A percentile compares a stretch with the other conserved stretches of the same genome.
Conservation (phyloP, 306 rosid genomes). For the Cucurbita ficifolia region DNA sequence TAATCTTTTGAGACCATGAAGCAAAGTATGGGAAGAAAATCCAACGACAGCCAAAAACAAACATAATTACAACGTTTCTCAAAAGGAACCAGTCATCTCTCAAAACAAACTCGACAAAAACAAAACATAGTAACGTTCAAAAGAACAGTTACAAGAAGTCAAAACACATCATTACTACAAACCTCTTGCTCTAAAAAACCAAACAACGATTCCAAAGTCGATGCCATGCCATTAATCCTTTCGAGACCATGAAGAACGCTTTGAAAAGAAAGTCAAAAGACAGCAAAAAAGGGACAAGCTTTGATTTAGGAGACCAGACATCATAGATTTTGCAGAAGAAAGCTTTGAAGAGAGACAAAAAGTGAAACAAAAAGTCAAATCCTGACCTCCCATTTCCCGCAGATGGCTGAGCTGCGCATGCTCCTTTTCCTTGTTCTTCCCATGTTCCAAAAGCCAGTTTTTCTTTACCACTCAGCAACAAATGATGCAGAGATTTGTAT, state of each 20-base stretch:
- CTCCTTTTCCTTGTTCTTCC: neutral
- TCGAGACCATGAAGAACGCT: neutral
- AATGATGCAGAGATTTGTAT: neutral
- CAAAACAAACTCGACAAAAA: too few relatives aligned
- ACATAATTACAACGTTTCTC: too few relatives aligned
- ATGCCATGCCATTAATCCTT: too few relatives aligned
- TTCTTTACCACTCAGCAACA: neutral
- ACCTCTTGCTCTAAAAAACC: too few relatives aligned
- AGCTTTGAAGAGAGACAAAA: neutral
- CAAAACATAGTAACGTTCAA: too few relatives aligned
- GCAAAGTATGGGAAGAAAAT: too few relatives aligned
- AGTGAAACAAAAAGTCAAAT: conserved; percentile 1
- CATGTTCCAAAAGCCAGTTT: conserved; percentile 4
- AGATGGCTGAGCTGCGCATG: neutral
- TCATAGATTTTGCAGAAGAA: conserved; percentile 1
- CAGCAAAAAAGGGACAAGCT: neutral
- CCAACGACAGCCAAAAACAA: too few relatives aligned
- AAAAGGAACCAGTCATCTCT: too few relatives aligned
- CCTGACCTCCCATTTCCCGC: neutral
- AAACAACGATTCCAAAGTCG: too few relatives aligned
- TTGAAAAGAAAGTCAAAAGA: neutral
- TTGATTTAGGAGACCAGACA: neutral
- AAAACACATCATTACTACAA: too few relatives aligned
- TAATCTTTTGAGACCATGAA: neutral
- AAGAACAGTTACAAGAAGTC: too few relatives aligned